Evolutionary conservation across 805 yeast genomes (phyloP), one percentile per base, ranked within the genome.

Genomic region (Cyberlindnera euphorbiiphila): DNA sequence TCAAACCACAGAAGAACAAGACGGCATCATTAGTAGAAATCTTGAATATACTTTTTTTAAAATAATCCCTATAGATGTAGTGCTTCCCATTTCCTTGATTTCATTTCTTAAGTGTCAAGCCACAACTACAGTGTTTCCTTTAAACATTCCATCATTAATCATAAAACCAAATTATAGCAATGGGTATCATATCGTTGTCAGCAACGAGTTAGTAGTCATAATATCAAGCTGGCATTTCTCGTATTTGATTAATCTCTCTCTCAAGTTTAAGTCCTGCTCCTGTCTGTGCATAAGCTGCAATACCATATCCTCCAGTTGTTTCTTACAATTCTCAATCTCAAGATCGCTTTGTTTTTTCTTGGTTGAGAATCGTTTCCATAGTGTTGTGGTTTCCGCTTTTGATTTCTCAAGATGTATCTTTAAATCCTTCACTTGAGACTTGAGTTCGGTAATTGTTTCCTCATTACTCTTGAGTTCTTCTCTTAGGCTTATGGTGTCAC

Each of bases 221-320:
- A 38, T 24, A 13, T 25, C 16, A 11, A 26, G 15, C 13, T 25
- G 25, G 17, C 26, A 25, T 21, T 40, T 32, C 13, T 49, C 47
- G 20, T 41, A 41, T 14, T 35, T 44, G 32, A 42, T 26, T 8
- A 52, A 22, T 30, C 50, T 36, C 18, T 42, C 43, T 41, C 53
- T 50, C 7, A 53, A 35, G 12, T 43, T 36, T n/a, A 50, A 19
- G 23, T 51, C 52, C 4, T 42, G 34, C 22, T 45, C 36, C 32
- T 51, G 51, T 32, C 44, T 49, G 12, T 28, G 20, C 21, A 46
- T 41, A n/a, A 53, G 26, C 30, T 49, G 54, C 8, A 34, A 18
- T 1, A 46, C 36, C 11, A 42, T 18, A 3, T 38, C 43, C 2
- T 31, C 24, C 13, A 53, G 14, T 26, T 54, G 53, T 7, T 18